phyloP scores from a whole-genome alignment of 768 basidiomycete species.

The Agaricus sinodeliciosus region DNA sequence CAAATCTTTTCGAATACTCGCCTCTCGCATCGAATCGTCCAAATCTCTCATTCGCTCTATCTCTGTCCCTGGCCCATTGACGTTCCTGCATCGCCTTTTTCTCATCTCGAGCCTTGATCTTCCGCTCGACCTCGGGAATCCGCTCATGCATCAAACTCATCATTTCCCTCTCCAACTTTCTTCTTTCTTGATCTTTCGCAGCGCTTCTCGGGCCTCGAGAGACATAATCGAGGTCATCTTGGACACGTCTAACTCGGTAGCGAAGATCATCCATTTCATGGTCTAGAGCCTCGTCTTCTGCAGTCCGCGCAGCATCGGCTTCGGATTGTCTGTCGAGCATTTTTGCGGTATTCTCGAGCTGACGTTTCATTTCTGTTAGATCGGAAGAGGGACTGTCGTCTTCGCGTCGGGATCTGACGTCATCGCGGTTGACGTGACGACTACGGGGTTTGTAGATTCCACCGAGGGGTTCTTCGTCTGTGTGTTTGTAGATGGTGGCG shows the following conservation, averaged over 20 bases:
- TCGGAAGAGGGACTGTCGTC: slow-evolving; percentile 58
- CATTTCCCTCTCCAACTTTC: slow-evolving; percentile 84
- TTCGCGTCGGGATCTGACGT: slow-evolving; percentile 71
- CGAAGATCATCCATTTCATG: slow-evolving; percentile 83
- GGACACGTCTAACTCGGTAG: slow-evolving; percentile 78
- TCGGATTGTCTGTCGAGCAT: slow-evolving; percentile 72
- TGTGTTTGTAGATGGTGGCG: slow-evolving; percentile 89
- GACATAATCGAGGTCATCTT: slow-evolving; percentile 88
- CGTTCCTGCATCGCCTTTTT: slow-evolving; percentile 72
- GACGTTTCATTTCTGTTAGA: slow-evolving; percentile 80
- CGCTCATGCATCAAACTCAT: slow-evolving; percentile 83
- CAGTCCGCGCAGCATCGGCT: slow-evolving; percentile 52
- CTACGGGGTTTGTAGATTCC: slow-evolving; percentile 74
- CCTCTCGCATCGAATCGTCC: slow-evolving; percentile 57
- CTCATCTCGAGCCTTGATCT: slow-evolving; percentile 73
- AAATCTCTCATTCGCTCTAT: slow-evolving; percentile 77
- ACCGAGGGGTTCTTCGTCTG: slow-evolving; percentile 48
- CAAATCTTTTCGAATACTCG: slow-evolving; percentile 31
- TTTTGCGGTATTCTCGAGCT: slow-evolving; percentile 70
- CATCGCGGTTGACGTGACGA: slow-evolving; percentile 80
- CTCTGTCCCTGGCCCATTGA: slow-evolving; percentile 73
- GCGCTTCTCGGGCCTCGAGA: slow-evolving; percentile 65
- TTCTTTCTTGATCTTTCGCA: slow-evolving; percentile 78
- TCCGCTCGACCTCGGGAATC: slow-evolving; percentile 84
- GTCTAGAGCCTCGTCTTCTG: slow-evolving; percentile 88